phyloP scores from a whole-genome alignment of 1,139 yeast genomes.

The Spencermartinsiella ligniputridi region DNA sequence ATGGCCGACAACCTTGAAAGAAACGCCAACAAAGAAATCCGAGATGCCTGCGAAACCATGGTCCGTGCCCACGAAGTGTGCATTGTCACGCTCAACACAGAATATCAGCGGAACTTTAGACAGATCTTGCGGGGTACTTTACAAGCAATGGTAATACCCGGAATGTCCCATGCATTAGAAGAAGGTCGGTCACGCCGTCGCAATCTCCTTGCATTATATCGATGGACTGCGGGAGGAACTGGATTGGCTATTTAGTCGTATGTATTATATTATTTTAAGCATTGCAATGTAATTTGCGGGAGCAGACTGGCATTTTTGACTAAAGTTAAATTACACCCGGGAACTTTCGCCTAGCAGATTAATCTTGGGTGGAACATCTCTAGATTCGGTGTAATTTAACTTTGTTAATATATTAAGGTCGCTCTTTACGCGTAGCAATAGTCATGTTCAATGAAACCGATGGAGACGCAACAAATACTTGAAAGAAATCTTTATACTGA shows the following conservation, averaged over 20 bases:
- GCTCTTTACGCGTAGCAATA: too few relatives aligned
- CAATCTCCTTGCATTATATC: slow-evolving; percentile 28
- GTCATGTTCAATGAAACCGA: too few relatives aligned
- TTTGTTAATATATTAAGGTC: too few relatives aligned
- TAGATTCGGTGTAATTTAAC: too few relatives aligned
- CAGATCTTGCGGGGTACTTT: slow-evolving; percentile 31
- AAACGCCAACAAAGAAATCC: slow-evolving; percentile 27
- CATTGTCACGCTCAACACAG: slow-evolving; percentile 31
- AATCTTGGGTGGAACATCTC: too few relatives aligned
- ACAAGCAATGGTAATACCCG: slow-evolving; percentile 13
- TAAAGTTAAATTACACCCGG: too few relatives aligned
- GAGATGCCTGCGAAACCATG: slow-evolving; percentile 30
- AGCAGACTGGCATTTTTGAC: too few relatives aligned
- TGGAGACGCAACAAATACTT: background rate
- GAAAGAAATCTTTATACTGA: background rate
- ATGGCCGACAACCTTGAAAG: slow-evolving; percentile 28
- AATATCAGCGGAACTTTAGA: slow-evolving; percentile 32
- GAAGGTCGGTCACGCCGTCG: slow-evolving; percentile 24
- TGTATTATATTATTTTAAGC: too few relatives aligned
- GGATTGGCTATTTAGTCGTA: slow-evolving; percentile 28
- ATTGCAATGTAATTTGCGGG: too few relatives aligned
- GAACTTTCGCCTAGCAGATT: too few relatives aligned
- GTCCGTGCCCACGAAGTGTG: slow-evolving; percentile 35
- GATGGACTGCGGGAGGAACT: slow-evolving; percentile 32
- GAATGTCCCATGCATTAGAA: slow-evolving; percentile 13